Percentiles rank a stretch among this genome's conserved stretches.
Conservation (phyloP, 2,329 filamentous ascomycete species). For the Ceratocystiopsis brevicomis region DNA sequence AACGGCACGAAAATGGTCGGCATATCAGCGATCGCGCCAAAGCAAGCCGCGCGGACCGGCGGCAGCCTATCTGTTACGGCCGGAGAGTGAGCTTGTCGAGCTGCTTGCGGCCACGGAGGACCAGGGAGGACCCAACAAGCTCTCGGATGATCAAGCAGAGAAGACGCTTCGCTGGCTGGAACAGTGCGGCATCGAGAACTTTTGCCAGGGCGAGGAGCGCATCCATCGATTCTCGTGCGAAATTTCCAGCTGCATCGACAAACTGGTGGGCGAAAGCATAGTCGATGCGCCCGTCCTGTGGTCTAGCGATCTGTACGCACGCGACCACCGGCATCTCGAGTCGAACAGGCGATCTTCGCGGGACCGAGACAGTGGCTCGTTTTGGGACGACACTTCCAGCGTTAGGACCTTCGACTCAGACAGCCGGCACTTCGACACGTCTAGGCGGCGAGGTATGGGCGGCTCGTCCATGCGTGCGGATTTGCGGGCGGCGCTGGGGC, state of each 20-base stretch:
- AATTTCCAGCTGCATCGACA: constrained; percentile 67
- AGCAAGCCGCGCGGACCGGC: constrained; percentile 28
- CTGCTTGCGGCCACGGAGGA: constrained; percentile 65
- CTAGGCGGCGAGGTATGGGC: no score
- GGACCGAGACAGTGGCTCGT: no score
- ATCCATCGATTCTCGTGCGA: constrained; percentile 90
- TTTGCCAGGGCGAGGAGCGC: constrained; percentile 84
- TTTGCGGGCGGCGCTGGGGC: constrained; percentile 36
- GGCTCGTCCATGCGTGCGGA: constrained; percentile 11
- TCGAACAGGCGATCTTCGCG: no score
- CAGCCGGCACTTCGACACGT: constrained; percentile 24
- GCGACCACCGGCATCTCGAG: constrained; percentile 35
- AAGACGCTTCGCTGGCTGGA: constrained; percentile 69
- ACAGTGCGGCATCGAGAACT: constrained; percentile 69
- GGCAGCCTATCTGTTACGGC: constrained; percentile 54
- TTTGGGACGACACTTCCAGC: constrained; percentile 33
- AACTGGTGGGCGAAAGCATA: constrained; percentile 68
- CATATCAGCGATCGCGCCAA: constrained; percentile 29
- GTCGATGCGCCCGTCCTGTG: constrained; percentile 74
- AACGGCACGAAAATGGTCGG: constrained; percentile 25
- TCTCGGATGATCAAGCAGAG: constrained; percentile 88
- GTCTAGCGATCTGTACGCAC: constrained; percentile 75
- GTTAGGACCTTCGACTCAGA: constrained; percentile 34
- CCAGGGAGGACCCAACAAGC: constrained; percentile 81
- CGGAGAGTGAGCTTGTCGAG: constrained; percentile 72